Percentiles rank a stretch among this genome's conserved stretches.
Conservation (phyloP, 352 stramenopile genomes). For the Phytophthora sansomeana region DNA sequence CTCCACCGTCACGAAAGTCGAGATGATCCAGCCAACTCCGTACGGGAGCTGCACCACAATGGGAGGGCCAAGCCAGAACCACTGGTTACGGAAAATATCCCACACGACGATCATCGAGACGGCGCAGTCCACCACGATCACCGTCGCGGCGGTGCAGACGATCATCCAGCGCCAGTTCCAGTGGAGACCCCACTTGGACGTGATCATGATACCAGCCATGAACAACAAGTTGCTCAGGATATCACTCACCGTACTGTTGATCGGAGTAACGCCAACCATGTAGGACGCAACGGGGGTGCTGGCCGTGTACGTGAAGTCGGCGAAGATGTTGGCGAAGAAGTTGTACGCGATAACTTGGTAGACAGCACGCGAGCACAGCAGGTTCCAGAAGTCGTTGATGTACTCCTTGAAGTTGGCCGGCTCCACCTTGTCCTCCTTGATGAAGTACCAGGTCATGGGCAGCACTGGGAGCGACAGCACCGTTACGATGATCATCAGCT, state of each 20-base stretch:
- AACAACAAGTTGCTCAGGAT: constrained; percentile 48
- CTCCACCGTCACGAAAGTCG: constrained; percentile 28
- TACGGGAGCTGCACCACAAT: constrained; percentile 33
- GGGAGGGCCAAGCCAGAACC: constrained; percentile 27
- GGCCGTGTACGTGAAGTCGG: constrained; percentile 36
- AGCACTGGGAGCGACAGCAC: constrained; percentile 29
- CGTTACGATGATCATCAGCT: constrained; percentile 54
- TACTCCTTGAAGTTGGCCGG: constrained; percentile 37
- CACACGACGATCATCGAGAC: constrained; percentile 24
- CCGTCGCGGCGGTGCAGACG: constrained; percentile 8
- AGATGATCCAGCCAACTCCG: constrained; percentile 32
- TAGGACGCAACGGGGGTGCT: constrained; percentile 28
- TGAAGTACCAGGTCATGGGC: constrained; percentile 45
- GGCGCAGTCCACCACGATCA: constrained; percentile 19
- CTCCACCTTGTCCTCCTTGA: constrained; percentile 38
- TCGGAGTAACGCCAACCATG: constrained; percentile 42
- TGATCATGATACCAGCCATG: constrained; percentile 45
- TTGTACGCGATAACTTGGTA: constrained; percentile 48
- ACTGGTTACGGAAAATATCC: constrained; percentile 31
- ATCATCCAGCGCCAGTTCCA: constrained; percentile 37
- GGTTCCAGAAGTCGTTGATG: constrained; percentile 38
- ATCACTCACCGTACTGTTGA: constrained; percentile 39
- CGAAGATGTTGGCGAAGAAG: constrained; percentile 47
- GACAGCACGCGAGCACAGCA: constrained; percentile 38
- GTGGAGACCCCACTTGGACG: constrained; percentile 38